Conservation (phyloP, 257 asterid genomes). For the Nicotiana knightiana region DNA sequence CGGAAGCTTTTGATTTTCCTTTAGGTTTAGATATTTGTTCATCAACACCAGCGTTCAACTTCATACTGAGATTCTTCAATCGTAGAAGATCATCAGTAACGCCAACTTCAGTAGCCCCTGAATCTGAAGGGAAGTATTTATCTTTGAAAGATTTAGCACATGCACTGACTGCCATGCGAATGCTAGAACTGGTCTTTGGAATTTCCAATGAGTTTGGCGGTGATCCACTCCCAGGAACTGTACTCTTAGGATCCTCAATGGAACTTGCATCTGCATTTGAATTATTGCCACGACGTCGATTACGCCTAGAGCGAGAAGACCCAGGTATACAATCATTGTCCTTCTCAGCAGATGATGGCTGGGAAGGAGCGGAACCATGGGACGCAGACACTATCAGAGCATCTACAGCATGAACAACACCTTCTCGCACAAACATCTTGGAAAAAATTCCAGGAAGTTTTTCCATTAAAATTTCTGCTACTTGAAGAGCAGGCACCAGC, state of each 20-base stretch:
- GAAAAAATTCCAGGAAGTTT: constrained; percentile 86
- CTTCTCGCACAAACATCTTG: constrained; percentile 93
- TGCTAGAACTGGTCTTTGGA: constrained; percentile 48
- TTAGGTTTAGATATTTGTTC: constrained; percentile 64
- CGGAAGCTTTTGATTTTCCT: constrained; percentile 81
- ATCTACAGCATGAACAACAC: constrained; percentile 95
- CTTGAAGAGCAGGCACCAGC: constrained; percentile 91
- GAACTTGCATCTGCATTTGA: constrained; percentile 51
- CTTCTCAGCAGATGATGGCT: constrained; percentile 55
- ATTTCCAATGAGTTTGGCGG: constrained; percentile 50
- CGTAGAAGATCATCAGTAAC: constrained; percentile 81
- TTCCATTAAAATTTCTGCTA: constrained; percentile 94
- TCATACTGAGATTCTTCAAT: constrained; percentile 75
- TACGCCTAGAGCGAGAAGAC: constrained; percentile 76
- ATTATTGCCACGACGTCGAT: constrained; percentile 64
- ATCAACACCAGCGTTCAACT: constrained; percentile 54
- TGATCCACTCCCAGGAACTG: constrained; percentile 38
- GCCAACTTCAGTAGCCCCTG: constrained; percentile 58
- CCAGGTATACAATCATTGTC: constrained; percentile 83
- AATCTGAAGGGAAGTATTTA: constrained; percentile 70
- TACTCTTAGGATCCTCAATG: constrained; percentile 46
- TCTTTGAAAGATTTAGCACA: constrained; percentile 86
- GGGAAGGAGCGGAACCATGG: constrained; percentile 32
- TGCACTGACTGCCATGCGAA: constrained; percentile 68
- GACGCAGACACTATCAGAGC: constrained; percentile 55